Conservation (phyloP, 305 asterid genomes). For the Rubia tinctorum region DNA sequence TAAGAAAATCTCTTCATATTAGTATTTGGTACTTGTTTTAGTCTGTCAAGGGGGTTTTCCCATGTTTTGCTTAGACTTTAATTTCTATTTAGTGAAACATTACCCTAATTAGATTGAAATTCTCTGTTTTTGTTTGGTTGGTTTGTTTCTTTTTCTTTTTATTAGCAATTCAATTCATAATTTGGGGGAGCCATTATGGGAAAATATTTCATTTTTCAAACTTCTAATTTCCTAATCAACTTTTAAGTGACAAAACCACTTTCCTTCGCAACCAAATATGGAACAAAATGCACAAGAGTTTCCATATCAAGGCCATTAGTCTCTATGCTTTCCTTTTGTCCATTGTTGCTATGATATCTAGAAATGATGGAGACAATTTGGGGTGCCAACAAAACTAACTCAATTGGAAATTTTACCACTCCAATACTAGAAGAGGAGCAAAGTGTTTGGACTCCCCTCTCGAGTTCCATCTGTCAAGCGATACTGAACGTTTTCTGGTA, state of each 20-base stretch:
- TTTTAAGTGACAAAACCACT: constrained; percentile 11
- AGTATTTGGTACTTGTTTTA: constrained; percentile 16
- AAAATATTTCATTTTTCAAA: no score
- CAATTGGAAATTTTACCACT: background rate
- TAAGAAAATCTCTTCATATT: constrained; percentile 23
- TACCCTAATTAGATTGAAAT: background rate
- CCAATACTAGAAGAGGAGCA: background rate
- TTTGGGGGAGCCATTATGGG: no score
- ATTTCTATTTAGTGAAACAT: constrained; percentile 5
- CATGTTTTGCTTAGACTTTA: constrained; percentile 11
- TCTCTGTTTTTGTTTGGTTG: background rate
- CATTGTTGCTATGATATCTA: background rate
- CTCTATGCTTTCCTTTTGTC: background rate
- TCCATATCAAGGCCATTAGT: background rate
- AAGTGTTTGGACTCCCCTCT: background rate
- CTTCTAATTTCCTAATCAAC: background rate
- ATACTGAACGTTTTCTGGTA: no score
- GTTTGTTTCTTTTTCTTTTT: background rate
- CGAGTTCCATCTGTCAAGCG: no score
- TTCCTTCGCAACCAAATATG: background rate
- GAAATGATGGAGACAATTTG: background rate
- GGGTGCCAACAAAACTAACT: background rate
- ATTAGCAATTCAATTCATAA: no score
- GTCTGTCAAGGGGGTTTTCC: constrained; percentile 8
- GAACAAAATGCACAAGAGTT: background rate